Base-by-base conservation (phyloP, 2,329 filamentous ascomycete species). In the Fusarium tuaranense region DNA sequence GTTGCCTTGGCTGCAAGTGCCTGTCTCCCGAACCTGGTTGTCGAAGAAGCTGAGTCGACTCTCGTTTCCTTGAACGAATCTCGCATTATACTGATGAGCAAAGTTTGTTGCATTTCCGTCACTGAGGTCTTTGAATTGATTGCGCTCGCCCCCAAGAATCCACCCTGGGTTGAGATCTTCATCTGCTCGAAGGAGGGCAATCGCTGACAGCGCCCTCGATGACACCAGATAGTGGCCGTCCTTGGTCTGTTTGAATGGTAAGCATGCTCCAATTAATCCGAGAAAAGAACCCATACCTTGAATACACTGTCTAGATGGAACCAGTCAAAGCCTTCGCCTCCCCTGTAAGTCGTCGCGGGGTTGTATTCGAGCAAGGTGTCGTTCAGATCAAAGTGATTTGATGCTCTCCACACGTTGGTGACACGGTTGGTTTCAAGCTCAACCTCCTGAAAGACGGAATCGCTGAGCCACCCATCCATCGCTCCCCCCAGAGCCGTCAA, bases 21-120 rank as follows among this genome's bases (percentile, higher is more conserved):
- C 75, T 38, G 36, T 75, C 20, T 71, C 64, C 12, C 55, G 61
- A 51, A 57, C 67, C 20, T 82, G 76, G 78, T 90, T 91, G 78
- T 91, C 88, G 74, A 87, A 90, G 61, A 91, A 82, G 7, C 86
- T 87, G 67, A 90, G 83, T 36, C 63, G 71, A 9, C 86, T 78
- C 12, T 88, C 88, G 62, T 88, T 84, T 2, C 85, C 83, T 5
- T 79, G 79, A 58, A 86, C 83, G 67, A 79, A 88, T 60, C 84
- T 84, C 3, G 86, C 87, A 73, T 90, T 83, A 71, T 90, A 88
- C 76, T 90, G 88, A 75, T 72, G 69, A 60, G 79, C 75, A 30
- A 81, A 81, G 34, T 85, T 81, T 18, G 82, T 80, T 12, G 81
- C 82, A 2, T 69, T 73, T 13, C 80, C 81, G 5, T 69, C 80